phyloP scores from a whole-genome alignment of 768 basidiomycete species.

The Fomitopsis serialis region DNA sequence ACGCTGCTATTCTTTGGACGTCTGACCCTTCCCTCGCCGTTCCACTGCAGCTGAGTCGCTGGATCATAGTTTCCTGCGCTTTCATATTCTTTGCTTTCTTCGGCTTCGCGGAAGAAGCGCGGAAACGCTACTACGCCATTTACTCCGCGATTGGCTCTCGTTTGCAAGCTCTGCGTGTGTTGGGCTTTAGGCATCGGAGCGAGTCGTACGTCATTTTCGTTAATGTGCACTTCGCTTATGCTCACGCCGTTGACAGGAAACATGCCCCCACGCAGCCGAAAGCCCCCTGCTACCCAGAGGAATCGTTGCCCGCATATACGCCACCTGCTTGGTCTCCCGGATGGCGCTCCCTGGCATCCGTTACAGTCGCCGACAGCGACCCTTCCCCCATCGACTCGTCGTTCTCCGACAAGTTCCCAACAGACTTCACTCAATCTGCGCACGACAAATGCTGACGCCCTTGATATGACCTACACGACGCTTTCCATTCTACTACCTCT shows the following conservation, averaged over 20 bases:
- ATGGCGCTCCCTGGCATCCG: neutral
- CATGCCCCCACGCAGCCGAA: no score
- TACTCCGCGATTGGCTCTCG: neutral
- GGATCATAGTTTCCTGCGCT: slow-evolving; percentile 30
- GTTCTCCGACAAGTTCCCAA: neutral
- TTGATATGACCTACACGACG: no score
- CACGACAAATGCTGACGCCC: neutral
- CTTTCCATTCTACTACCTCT: neutral
- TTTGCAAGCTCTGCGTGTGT: neutral
- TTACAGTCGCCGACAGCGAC: neutral
- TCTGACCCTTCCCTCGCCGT: slow-evolving; percentile 4
- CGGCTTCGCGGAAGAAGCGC: slow-evolving; percentile 43
- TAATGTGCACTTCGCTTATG: no score
- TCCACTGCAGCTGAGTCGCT: slow-evolving; percentile 33
- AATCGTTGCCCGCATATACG: neutral
- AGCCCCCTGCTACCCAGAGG: neutral
- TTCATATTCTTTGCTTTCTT: slow-evolving; percentile 45
- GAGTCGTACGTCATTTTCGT: neutral
- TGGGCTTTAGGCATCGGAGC: neutral
- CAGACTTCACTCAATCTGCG: neutral
- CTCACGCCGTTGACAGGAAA: no score
- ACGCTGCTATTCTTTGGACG: slow-evolving; percentile 37
- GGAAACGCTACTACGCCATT: slow-evolving; percentile 24
- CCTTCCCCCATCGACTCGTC: neutral
- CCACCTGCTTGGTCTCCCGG: neutral